A percentile compares a stretch with the other conserved stretches of the same genome.
These are phyloP conservation scores for Pyrenophora seminiperda DNA, from an alignment of 2,329 filamentous ascomycete species.

Conservation along the genomic window DNA sequence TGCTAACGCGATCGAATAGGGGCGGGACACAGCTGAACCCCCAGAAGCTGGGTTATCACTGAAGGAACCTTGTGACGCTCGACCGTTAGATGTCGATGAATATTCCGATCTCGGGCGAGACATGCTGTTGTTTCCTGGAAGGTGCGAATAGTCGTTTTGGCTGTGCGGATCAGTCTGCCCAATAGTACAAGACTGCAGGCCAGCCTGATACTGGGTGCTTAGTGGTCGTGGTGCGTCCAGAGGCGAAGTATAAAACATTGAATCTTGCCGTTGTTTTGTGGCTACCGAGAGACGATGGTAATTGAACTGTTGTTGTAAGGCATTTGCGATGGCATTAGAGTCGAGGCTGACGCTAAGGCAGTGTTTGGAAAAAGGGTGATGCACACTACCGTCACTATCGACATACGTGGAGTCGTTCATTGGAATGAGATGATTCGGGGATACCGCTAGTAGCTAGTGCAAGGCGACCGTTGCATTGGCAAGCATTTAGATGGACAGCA, in stretches of 20 bases:
- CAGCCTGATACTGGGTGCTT: slow-evolving; percentile 19
- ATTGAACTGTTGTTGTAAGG: slow-evolving; percentile 13
- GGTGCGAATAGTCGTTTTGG: slow-evolving; percentile 2
- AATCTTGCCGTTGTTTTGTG: slow-evolving; percentile 18
- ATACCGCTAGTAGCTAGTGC: neutral
- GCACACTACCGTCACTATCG: slow-evolving; percentile 5
- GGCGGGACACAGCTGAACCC: slow-evolving; percentile 11
- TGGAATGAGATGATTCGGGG: neutral
- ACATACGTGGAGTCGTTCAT: slow-evolving; percentile 7
- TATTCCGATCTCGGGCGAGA: slow-evolving; percentile 21
- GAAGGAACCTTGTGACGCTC: slow-evolving; percentile 1
- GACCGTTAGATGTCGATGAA: slow-evolving; percentile 11
- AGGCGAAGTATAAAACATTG: slow-evolving; percentile 18
- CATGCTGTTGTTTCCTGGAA: slow-evolving; percentile 13
- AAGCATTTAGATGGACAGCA: neutral
- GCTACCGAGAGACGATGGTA: slow-evolving; percentile 16
- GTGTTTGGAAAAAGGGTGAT: slow-evolving; percentile 4
- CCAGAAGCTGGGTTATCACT: neutral
- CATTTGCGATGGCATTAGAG: slow-evolving; percentile 5
- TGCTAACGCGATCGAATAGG: slow-evolving; percentile 10
- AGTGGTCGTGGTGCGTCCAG: neutral
- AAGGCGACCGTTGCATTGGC: neutral
- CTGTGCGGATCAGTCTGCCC: slow-evolving; percentile 3
- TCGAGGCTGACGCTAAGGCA: neutral
- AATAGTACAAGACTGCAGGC: slow-evolving; percentile 25